These are phyloP conservation scores for Colletotrichum sp. DNA, from an alignment of 2,329 filamentous ascomycete species.

Conservation along the genomic window DNA sequence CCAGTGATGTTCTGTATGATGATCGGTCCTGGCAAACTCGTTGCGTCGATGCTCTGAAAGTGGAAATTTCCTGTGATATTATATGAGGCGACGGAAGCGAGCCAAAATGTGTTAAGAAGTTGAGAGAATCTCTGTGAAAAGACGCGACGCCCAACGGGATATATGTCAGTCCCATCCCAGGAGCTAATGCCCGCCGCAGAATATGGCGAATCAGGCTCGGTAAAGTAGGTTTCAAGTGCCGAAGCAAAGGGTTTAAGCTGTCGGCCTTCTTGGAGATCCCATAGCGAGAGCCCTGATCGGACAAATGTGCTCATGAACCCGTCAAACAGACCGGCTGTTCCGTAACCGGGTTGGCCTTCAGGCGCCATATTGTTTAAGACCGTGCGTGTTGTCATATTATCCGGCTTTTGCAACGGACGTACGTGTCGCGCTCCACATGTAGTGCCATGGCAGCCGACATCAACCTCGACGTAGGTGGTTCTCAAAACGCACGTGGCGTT, in stretches of 20 bases:
- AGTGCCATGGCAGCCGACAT: neutral
- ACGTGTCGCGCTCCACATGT: neutral
- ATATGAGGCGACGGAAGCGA: neutral
- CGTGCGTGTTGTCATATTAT: neutral
- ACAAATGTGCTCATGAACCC: neutral
- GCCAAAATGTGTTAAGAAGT: constrained; percentile 3
- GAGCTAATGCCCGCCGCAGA: neutral
- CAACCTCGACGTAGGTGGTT: neutral
- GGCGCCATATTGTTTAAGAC: neutral
- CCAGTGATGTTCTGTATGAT: neutral
- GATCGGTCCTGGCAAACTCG: neutral
- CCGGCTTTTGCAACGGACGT: neutral
- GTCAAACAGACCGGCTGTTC: neutral
- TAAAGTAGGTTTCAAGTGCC: neutral
- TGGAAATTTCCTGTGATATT: neutral
- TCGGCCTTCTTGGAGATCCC: neutral
- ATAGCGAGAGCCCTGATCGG: neutral
- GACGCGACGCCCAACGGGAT: neutral
- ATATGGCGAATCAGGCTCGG: neutral
- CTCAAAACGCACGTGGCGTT: neutral
- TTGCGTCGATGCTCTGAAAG: neutral
- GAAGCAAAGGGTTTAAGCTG: neutral
- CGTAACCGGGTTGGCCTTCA: neutral
- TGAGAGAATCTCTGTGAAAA: neutral
- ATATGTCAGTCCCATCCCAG: neutral